A percentile compares a stretch with the other conserved stretches of the same genome.
phyloP scores from a whole-genome alignment of 768 basidiomycete species.

The Rhodosporidiobolus odoratus region DNA sequence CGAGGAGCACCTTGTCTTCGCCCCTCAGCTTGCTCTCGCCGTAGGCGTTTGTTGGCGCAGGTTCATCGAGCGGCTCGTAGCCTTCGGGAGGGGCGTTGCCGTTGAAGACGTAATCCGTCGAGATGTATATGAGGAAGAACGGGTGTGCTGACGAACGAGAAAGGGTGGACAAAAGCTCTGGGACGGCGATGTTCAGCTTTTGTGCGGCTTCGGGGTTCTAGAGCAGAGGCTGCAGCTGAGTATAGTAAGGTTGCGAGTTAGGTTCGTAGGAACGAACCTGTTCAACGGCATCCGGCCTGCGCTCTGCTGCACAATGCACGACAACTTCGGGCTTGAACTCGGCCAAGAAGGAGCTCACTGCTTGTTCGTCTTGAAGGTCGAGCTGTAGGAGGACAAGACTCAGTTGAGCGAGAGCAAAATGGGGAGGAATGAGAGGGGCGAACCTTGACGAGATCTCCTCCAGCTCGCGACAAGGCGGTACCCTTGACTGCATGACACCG shows the following conservation, averaged over 20 bases:
- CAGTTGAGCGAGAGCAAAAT: not conserved
- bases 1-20: constrained; percentile 66
- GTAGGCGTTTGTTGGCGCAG: constrained; percentile 85
- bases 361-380: constrained; percentile 61
- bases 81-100: constrained; percentile 62
- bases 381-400: constrained; percentile 48
- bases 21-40: constrained; percentile 81
- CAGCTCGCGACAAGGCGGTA: constrained; percentile 66
- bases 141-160: constrained; percentile 53
- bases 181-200: constrained; percentile 73
- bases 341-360: constrained; percentile 57
- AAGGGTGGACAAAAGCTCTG: constrained; percentile 64
- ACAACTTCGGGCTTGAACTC: constrained; percentile 67
- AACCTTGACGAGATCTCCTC: constrained; percentile 49
- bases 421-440: not conserved
- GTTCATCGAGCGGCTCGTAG: constrained; percentile 65
- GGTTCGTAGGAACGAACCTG: constrained; percentile 67
- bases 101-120: constrained; percentile 95
- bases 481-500: constrained; percentile 55
- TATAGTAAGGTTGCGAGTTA: too few species aligned
- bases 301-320: constrained; percentile 91
- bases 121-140: constrained; percentile 77
- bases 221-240: too few species aligned
- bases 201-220: constrained; percentile 63
- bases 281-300: constrained; percentile 87